Percentiles rank a stretch among this genome's conserved stretches.
Evolutionary conservation across 768 basidiomycete species (phyloP).

Genomic region (Lenzites betulinus): DNA sequence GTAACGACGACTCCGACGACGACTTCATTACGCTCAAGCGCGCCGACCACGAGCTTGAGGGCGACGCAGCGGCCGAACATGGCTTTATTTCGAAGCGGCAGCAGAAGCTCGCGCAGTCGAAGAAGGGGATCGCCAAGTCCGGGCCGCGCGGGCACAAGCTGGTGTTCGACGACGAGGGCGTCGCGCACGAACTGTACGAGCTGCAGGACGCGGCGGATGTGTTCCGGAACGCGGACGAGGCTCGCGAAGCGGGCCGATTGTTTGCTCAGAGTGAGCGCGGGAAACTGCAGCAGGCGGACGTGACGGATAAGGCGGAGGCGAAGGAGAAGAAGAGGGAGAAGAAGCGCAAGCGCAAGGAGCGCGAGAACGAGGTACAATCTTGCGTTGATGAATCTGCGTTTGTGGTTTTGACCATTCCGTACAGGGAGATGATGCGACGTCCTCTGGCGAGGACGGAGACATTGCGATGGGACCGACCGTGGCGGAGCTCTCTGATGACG

Average conservation of each 20-base stretch:
- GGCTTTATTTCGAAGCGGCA: slow-evolving; percentile 86
- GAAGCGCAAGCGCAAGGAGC: slow-evolving; percentile 89
- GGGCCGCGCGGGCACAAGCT: slow-evolving; percentile 70
- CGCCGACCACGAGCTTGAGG: slow-evolving; percentile 75
- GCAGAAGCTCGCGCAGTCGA: slow-evolving; percentile 69
- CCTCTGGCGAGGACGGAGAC: slow-evolving; percentile 25
- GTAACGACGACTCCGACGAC: slow-evolving; percentile 51
- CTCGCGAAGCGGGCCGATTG: slow-evolving; percentile 61
- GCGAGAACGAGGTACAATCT: slow-evolving; percentile 44
- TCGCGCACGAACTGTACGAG: slow-evolving; percentile 81
- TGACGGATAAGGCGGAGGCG: slow-evolving; percentile 78
- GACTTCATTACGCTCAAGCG: slow-evolving; percentile 96
- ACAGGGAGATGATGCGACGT: slow-evolving; percentile 12
- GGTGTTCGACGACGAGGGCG: slow-evolving; percentile 89
- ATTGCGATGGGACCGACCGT: slow-evolving; percentile 29
- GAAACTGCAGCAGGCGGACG: slow-evolving; percentile 70
- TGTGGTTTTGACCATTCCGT: not conserved
- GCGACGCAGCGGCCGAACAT: slow-evolving; percentile 34
- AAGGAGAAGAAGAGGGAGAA: slow-evolving; percentile 89
- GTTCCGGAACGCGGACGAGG: slow-evolving; percentile 60
- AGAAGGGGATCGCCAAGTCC: slow-evolving; percentile 66
- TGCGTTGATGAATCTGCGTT: not conserved
- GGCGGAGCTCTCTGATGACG: slow-evolving; percentile 41
- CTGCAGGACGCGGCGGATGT: slow-evolving; percentile 72
- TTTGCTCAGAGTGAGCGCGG: slow-evolving; percentile 76